phyloP scores from a whole-genome alignment of 257 asterid genomes.

The Solanum dulcamara region DNA sequence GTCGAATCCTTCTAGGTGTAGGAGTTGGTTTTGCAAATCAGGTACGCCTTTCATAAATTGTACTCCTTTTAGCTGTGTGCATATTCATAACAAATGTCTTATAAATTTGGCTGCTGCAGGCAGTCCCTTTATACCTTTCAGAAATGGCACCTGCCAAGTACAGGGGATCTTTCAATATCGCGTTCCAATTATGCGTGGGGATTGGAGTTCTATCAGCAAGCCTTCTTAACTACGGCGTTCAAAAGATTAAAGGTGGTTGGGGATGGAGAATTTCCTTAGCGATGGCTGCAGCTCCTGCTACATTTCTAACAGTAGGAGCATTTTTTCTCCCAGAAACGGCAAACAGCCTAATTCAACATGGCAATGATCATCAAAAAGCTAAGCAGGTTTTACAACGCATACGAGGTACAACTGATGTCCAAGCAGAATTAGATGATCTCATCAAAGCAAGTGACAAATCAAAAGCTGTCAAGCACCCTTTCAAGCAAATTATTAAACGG shows the following conservation, averaged over 20 bases:
- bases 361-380: conserved; percentile 22
- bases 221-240: conserved; percentile 30
- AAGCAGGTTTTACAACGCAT: conserved; percentile 15
- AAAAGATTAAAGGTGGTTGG: conserved; percentile 45
- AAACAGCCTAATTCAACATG: conserved; percentile 31
- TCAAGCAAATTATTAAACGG: conserved; percentile 7
- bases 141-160: conserved; percentile 47
- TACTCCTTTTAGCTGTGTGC: not conserved
- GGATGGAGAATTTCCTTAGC: conserved; percentile 57
- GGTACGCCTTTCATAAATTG: conserved; percentile 12
- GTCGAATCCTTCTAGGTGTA: conserved; percentile 40
- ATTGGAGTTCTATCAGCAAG: conserved; percentile 36
- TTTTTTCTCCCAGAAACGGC: conserved; percentile 56
- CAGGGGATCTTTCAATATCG: conserved; percentile 49
- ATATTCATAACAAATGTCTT: not conserved
- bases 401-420: conserved; percentile 38
- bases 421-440: conserved; percentile 39
- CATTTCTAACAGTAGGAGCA: conserved; percentile 19
- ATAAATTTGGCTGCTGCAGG: conserved; percentile 11
- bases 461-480: conserved; percentile 22
- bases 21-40: conserved; percentile 57
- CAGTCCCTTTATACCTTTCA: conserved; percentile 56
- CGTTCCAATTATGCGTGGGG: conserved; percentile 30
- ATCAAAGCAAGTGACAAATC: conserved; percentile 28
- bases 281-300: conserved; percentile 25